phyloP scores from a whole-genome alignment of 2,329 filamentous ascomycete species.

The Botrytis deweyae region DNA sequence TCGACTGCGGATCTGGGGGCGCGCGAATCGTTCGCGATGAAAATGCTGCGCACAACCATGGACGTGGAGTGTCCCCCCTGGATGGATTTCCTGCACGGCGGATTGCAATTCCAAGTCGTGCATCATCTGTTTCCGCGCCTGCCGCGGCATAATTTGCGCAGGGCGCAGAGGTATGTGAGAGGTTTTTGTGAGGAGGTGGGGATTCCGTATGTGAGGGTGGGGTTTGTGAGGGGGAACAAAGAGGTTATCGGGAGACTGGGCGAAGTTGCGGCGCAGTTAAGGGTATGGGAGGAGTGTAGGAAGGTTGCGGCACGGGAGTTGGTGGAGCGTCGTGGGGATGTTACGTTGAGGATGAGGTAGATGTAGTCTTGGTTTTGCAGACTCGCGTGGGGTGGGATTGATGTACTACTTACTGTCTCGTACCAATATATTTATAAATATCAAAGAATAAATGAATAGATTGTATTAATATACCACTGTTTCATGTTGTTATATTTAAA shows the following conservation, averaged over 20 bases:
- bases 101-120: constrained; percentile 84
- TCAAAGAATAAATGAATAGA: too few species aligned
- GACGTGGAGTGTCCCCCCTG: constrained; percentile 84
- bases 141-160: constrained; percentile 78
- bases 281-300: not conserved
- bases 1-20: constrained; percentile 82
- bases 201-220: constrained; percentile 39
- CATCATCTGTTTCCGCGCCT: constrained; percentile 83
- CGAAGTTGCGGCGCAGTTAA: not conserved
- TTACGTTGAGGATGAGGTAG: not conserved
- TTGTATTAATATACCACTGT: too few species aligned
- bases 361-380: too few species aligned
- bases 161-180: constrained; percentile 41
- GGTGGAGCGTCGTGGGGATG: not conserved
- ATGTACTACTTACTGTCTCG: too few species aligned
- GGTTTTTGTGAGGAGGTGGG: not conserved
- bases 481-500: too few species aligned
- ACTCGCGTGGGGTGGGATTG: too few species aligned
- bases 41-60: constrained; percentile 91
- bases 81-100: constrained; percentile 87
- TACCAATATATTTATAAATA: too few species aligned
- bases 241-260: constrained; percentile 40
- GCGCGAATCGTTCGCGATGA: constrained; percentile 82
- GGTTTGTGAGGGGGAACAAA: constrained; percentile 56
- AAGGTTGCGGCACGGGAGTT: not conserved